Conservation (phyloP, 345 rosid species). For the Cardiospermum halicacabum region DNA sequence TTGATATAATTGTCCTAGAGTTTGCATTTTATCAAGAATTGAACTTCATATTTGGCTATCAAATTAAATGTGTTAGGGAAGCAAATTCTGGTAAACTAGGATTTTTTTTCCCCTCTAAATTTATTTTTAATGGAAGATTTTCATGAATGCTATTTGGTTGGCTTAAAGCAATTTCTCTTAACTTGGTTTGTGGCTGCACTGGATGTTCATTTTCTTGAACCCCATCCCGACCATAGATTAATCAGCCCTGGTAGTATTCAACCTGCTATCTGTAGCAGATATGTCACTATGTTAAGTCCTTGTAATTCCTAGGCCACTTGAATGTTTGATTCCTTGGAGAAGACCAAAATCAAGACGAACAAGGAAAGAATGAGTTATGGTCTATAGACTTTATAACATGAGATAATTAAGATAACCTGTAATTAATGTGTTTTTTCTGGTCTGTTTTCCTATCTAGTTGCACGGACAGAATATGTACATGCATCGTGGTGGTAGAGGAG, state of each 20-base stretch:
- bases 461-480: constrained; percentile 13
- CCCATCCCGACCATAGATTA: neutral
- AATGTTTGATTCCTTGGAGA: neutral
- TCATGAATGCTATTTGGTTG: neutral
- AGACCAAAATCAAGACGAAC: neutral
- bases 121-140: no score
- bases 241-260: neutral
- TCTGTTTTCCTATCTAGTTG: constrained; percentile 5
- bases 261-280: neutral
- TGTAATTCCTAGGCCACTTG: neutral
- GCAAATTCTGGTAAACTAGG: neutral
- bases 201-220: neutral
- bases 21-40: neutral
- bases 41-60: neutral
- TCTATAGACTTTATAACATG: neutral
- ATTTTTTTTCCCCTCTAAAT: no score
- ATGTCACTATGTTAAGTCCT: neutral
- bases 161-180: neutral
- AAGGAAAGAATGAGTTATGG: neutral
- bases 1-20: neutral
- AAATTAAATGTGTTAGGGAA: neutral
- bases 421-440: neutral
- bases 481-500: constrained; percentile 20
- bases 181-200: neutral
- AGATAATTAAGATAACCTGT: neutral